Conservation (phyloP, 306 rosid genomes). For the Dryas drummondii region DNA sequence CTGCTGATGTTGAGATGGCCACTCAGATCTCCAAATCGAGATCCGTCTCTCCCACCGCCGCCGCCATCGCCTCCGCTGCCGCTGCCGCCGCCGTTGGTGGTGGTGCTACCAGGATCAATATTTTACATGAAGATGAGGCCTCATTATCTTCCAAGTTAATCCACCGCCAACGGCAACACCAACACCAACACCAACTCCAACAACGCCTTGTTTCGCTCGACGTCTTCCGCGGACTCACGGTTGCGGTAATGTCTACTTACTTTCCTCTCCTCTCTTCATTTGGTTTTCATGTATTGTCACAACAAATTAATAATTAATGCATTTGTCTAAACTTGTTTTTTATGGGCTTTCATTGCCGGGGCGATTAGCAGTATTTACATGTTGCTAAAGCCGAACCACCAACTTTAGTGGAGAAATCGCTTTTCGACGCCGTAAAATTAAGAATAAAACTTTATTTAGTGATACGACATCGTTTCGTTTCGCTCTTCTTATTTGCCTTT, state of each 20-base stretch:
- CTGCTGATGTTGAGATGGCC: slow-evolving; percentile 14
- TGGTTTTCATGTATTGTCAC: no score
- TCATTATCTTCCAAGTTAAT: slow-evolving; percentile 18
- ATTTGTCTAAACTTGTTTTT: no score
- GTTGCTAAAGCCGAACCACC: neutral
- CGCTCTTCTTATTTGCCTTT: neutral
- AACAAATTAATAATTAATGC: no score
- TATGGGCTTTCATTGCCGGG: no score
- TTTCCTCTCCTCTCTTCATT: no score
- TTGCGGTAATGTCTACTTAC: slow-evolving; percentile 52
- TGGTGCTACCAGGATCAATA: neutral
- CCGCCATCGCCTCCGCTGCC: neutral
- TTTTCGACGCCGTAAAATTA: neutral
- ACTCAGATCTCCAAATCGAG: neutral
- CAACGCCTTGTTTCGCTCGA: slow-evolving; percentile 85
- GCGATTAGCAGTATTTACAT: no score
- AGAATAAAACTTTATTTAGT: neutral
- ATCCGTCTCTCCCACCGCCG: neutral
- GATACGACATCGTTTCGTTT: neutral
- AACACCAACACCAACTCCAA: neutral
- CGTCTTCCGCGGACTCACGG: slow-evolving; percentile 92
- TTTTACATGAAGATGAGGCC: neutral
- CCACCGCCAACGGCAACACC: slow-evolving; percentile 4
- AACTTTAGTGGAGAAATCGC: neutral
- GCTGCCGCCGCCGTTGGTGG: neutral